Evolutionary conservation across 2,329 filamentous ascomycete genomes (phyloP).

Genomic region (Monosporascus sp.): DNA sequence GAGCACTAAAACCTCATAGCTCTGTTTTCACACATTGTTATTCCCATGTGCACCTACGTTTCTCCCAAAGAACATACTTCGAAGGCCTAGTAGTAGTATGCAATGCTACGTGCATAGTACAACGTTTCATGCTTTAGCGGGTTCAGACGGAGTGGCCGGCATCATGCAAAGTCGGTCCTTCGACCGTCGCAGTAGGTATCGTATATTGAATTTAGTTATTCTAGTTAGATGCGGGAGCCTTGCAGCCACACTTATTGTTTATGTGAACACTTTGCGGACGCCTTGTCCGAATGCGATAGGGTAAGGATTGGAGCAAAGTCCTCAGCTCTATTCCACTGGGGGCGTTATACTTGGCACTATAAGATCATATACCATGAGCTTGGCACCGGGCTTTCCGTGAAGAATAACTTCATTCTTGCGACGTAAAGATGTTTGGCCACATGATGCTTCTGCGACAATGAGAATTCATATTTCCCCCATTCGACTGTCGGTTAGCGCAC

Average conservation of each 20-base stretch:
- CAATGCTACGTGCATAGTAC: not conserved
- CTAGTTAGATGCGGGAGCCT: not conserved
- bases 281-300: no score
- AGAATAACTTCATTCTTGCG: no score
- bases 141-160: not conserved
- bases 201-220: not conserved
- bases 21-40: not conserved
- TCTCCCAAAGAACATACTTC: no score
- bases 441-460: no score
- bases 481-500: no score
- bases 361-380: no score
- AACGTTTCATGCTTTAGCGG: not conserved
- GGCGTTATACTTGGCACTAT: no score
- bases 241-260: not conserved
- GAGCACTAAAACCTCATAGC: not conserved
- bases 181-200: not conserved
- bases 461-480: no score
- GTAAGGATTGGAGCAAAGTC: no score
- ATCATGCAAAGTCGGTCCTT: not conserved
- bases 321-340: no score
- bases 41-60: not conserved
- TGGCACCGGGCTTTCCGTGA: no score
- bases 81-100: not conserved
- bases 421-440: no score
- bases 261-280: not conserved